phyloP scores from a whole-genome alignment of 305 asterid species.

The Fraxinus dipetala region DNA sequence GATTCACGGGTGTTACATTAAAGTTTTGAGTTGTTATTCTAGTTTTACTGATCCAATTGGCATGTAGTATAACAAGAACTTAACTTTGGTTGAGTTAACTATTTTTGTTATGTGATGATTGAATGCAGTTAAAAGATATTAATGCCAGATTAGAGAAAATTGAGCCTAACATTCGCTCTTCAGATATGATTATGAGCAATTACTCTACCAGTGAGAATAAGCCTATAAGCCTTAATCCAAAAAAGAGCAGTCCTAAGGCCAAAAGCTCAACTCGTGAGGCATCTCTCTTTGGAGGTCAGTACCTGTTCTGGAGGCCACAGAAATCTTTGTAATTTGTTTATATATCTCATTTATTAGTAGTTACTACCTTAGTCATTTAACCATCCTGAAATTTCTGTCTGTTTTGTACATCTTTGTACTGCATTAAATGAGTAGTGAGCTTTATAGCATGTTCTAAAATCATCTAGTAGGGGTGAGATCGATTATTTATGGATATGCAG shows the following conservation, averaged over 20 bases:
- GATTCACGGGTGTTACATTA: background rate
- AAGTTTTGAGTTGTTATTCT: slow-evolving; percentile 7
- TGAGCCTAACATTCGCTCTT: slow-evolving; percentile 73
- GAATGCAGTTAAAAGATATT: slow-evolving; percentile 83
- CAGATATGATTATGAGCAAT: slow-evolving; percentile 62
- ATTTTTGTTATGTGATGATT: slow-evolving; percentile 28
- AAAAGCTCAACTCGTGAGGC: slow-evolving; percentile 67
- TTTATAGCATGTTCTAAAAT: slow-evolving; percentile 10
- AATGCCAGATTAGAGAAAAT: slow-evolving; percentile 84
- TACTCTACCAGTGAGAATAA: slow-evolving; percentile 60
- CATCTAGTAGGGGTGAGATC: slow-evolving; percentile 8
- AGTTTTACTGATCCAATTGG: slow-evolving; percentile 6
- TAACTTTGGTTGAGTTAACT: slow-evolving; percentile 24
- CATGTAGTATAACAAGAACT: background rate
- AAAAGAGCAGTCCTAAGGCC: slow-evolving; percentile 91
- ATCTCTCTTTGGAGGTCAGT: slow-evolving; percentile 95
- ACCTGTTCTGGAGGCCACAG: slow-evolving; percentile 10
- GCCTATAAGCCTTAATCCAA: slow-evolving; percentile 50
- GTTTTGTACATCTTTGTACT: slow-evolving; percentile 3
- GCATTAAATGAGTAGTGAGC: background rate
- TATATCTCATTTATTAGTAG: background rate
- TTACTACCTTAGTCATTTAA: slow-evolving; percentile 7
- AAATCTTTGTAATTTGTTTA: background rate
- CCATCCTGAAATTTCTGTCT: slow-evolving; percentile 2
- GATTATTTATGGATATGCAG: background rate